These are phyloP conservation scores for Pilaira anomala DNA, from an alignment of 192 early-diverging fungal genomes.

Conservation along the genomic window DNA sequence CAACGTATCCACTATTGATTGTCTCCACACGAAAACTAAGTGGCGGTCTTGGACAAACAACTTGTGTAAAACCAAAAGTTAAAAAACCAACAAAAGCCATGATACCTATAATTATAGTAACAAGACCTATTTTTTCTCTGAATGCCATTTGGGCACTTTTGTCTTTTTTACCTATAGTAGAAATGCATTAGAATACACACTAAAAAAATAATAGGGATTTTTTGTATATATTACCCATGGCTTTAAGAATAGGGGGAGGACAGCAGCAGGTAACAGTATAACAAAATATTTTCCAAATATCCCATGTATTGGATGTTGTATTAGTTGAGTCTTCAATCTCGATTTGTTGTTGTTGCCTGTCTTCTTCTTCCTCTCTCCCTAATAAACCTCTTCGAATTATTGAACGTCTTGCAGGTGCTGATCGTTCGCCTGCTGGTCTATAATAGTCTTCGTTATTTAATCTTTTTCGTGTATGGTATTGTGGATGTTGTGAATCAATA, in stretches of 20 bases:
- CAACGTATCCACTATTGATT: slow-evolving; percentile 40
- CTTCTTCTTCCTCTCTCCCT: slow-evolving; percentile 20
- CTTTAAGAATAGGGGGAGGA: slow-evolving; percentile 42
- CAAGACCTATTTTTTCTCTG: slow-evolving; percentile 89
- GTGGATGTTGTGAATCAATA: slow-evolving; percentile 46
- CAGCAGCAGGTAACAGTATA: slow-evolving; percentile 50
- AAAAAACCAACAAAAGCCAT: slow-evolving; percentile 77
- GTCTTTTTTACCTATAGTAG: slow-evolving; percentile 54
- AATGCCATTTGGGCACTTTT: slow-evolving; percentile 71
- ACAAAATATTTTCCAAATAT: slow-evolving; percentile 44
- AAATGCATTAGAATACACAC: not conserved
- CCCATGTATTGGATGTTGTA: slow-evolving; percentile 18
- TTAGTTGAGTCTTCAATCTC: slow-evolving; percentile 13
- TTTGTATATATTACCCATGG: slow-evolving; percentile 31
- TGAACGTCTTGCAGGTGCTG: slow-evolving; percentile 9
- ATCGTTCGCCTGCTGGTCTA: not conserved
- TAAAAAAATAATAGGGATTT: not conserved
- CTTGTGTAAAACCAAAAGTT: slow-evolving; percentile 79
- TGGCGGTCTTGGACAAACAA: slow-evolving; percentile 50
- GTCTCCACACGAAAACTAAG: slow-evolving; percentile 38
- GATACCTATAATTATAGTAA: slow-evolving; percentile 73
- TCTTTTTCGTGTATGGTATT: slow-evolving; percentile 38
- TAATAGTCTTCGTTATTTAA: slow-evolving; percentile 1
- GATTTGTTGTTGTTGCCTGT: not conserved
- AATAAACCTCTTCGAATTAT: slow-evolving; percentile 20